Conservation (phyloP, 129 eudicot genomes). For the Arctium minus region DNA sequence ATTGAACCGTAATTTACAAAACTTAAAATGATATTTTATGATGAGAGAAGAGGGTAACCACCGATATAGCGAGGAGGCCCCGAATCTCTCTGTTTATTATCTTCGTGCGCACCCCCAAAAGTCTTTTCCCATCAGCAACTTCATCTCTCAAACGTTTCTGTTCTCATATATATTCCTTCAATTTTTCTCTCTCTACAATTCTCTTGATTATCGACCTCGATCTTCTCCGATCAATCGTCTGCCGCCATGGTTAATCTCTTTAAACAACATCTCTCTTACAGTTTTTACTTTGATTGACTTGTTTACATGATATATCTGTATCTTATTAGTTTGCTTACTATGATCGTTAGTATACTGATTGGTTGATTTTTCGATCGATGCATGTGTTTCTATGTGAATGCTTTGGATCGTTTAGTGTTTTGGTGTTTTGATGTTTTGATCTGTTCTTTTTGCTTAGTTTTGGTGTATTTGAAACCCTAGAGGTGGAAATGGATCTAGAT, state of each 20-base stretch:
- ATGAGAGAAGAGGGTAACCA: slow-evolving; percentile 26
- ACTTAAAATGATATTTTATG: slow-evolving; percentile 14
- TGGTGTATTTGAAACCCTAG: slow-evolving; percentile 25
- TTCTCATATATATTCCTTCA: neutral
- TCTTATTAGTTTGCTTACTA: neutral
- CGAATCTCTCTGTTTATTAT: slow-evolving; percentile 22
- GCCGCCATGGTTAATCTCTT: slow-evolving; percentile 27
- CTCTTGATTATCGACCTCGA: neutral
- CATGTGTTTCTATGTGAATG: slow-evolving; percentile 3
- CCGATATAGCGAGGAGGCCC: slow-evolving; percentile 15
- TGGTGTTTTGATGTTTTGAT: neutral
- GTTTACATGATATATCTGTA: neutral
- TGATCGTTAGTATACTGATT: neutral
- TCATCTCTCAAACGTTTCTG: slow-evolving; percentile 6
- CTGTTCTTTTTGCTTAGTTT: neutral
- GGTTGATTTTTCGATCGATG: neutral
- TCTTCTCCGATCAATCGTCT: slow-evolving; percentile 33
- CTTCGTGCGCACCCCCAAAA: slow-evolving; percentile 17
- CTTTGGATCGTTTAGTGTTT: slow-evolving; percentile 2
- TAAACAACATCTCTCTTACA: neutral
- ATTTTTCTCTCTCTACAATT: slow-evolving; percentile 18
- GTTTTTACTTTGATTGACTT: slow-evolving; percentile 20
- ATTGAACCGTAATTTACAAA: neutral
- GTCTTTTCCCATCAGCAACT: neutral
- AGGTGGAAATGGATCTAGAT: neutral